Percentiles rank a stretch among this genome's conserved stretches.
phyloP scores from a whole-genome alignment of 176 grass and related monocot species.

The Carex littledalei region DNA sequence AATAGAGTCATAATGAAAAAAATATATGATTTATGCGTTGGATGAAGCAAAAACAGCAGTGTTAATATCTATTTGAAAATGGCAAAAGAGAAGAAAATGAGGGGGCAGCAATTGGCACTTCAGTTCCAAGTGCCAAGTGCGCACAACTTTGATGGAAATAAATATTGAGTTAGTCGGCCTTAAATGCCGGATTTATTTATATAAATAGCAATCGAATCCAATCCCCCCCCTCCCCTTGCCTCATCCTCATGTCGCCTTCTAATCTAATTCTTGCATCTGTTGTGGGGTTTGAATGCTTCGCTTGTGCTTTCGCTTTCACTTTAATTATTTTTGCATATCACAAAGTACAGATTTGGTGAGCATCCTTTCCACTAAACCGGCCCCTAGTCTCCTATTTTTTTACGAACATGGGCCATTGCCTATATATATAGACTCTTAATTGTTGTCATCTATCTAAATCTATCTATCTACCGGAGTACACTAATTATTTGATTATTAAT shows the following conservation, averaged over 20 bases:
- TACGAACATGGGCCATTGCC: background rate
- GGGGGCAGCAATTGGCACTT: background rate
- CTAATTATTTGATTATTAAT: background rate
- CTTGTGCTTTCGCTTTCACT: conserved; percentile 13
- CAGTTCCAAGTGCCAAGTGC: background rate
- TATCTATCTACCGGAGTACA: background rate
- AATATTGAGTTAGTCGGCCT: background rate
- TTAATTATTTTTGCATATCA: conserved; percentile 18
- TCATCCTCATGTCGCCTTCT: background rate
- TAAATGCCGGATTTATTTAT: conserved; percentile 5
- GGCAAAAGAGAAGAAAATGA: background rate
- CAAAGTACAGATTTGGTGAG: conserved; percentile 17
- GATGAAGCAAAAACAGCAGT: too few species aligned
- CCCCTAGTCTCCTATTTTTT: conserved; percentile 17
- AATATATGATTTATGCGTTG: too few species aligned
- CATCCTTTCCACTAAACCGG: background rate
- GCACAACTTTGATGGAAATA: background rate
- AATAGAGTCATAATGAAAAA: too few species aligned
- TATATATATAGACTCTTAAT: background rate
- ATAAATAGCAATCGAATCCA: conserved; percentile 5
- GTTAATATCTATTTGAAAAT: background rate
- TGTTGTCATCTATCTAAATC: background rate
- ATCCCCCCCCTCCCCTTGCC: background rate
- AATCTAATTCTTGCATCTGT: conserved; percentile 6
- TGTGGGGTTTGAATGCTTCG: background rate